phyloP scores from a whole-genome alignment of 345 rosid genomes.

The Syzygium jambos region DNA sequence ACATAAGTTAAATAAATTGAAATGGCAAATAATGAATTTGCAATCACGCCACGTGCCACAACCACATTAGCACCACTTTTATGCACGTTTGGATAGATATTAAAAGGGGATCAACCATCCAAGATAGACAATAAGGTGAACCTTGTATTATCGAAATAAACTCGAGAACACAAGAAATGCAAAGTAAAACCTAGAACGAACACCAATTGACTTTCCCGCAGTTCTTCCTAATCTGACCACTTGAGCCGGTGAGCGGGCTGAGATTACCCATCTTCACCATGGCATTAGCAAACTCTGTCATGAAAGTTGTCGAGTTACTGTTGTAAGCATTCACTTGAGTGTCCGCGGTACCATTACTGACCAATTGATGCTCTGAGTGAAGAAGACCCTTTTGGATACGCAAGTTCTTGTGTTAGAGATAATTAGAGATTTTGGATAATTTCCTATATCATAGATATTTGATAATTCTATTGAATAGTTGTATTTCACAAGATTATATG shows the following conservation, averaged over 20 bases:
- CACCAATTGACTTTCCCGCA: conserved; percentile 25
- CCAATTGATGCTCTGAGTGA: conserved; percentile 54
- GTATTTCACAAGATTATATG: too few relatives aligned
- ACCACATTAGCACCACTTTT: background rate
- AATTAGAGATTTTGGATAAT: too few relatives aligned
- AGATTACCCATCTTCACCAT: conserved; percentile 46
- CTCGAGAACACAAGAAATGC: background rate
- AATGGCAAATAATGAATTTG: background rate
- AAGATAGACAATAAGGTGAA: background rate
- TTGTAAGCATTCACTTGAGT: conserved; percentile 34
- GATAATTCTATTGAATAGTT: too few relatives aligned
- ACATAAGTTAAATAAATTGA: background rate
- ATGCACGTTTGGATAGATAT: background rate
- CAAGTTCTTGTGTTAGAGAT: conserved; percentile 19
- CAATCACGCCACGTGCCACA: background rate
- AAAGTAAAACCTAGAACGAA: background rate
- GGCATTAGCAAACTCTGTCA: conserved; percentile 30
- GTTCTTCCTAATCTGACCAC: conserved; percentile 35
- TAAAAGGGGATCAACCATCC: background rate
- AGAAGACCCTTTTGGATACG: conserved; percentile 35
- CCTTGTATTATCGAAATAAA: background rate
- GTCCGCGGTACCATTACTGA: conserved; percentile 31
- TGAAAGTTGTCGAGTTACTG: conserved; percentile 18
- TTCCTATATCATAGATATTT: too few relatives aligned
- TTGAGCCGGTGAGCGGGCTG: conserved; percentile 29